phyloP scores from a whole-genome alignment of 208 protist genomes.

The Borovskyia barvae region DNA sequence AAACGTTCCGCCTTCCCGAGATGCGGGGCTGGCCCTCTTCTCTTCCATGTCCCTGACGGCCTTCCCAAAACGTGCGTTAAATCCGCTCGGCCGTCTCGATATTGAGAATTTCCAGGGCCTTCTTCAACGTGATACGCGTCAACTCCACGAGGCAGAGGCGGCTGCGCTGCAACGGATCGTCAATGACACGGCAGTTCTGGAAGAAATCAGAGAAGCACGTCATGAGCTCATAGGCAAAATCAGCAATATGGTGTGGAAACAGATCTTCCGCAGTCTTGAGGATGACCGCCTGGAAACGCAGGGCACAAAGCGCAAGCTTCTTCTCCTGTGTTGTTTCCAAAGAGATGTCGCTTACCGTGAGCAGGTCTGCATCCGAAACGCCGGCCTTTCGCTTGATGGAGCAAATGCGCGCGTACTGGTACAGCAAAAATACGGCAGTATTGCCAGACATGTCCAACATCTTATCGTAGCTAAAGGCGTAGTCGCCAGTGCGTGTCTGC shows the following conservation, averaged over 20 bases:
- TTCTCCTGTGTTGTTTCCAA: conserved; percentile 83
- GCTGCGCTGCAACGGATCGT: conserved; percentile 77
- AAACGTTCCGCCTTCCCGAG: background rate
- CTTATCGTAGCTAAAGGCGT: conserved; percentile 95
- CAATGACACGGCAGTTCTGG: conserved; percentile 90
- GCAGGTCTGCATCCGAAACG: conserved; percentile 56
- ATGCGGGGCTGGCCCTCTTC: background rate
- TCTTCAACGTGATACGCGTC: conserved; percentile 85
- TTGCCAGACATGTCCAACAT: conserved; percentile 97
- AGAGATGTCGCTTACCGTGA: conserved; percentile 55
- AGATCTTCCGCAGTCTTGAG: conserved; percentile 89
- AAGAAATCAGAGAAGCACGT: conserved; percentile 95
- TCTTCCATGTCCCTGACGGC: no score
- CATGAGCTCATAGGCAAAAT: conserved; percentile 95
- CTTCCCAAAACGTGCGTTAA: conserved; percentile 23
- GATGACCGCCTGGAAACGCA: conserved; percentile 89
- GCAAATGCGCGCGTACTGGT: conserved; percentile 96
- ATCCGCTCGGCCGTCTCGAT: conserved; percentile 88
- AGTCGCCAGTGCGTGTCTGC: conserved; percentile 92
- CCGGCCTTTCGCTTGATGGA: conserved; percentile 93
- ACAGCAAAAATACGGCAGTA: conserved; percentile 97
- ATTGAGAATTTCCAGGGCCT: conserved; percentile 92
- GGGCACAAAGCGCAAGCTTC: conserved; percentile 76
- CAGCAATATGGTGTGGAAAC: conserved; percentile 93
- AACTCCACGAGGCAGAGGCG: conserved; percentile 91